Evolutionary conservation across 371 early-diverging fungal species (phyloP).

Genomic region (Circinella umbellata): DNA sequence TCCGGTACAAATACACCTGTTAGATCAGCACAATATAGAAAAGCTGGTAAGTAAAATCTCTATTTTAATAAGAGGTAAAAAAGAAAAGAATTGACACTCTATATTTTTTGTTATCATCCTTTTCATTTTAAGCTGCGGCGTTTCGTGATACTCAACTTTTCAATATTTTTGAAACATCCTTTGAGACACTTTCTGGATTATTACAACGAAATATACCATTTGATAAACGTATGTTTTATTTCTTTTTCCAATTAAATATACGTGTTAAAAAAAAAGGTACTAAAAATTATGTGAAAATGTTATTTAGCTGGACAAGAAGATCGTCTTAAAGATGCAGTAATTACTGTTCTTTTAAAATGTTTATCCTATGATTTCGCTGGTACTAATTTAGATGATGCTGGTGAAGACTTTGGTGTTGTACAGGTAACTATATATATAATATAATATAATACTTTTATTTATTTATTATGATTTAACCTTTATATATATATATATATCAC

Average conservation of each 20-base stretch:
- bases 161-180: constrained; percentile 71
- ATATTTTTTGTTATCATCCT: no score
- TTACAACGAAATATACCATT: constrained; percentile 46
- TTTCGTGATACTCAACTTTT: constrained; percentile 84
- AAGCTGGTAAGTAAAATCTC: constrained; percentile 53
- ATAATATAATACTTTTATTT: no score
- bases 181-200: constrained; percentile 61
- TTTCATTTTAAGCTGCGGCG: constrained; percentile 67
- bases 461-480: no score
- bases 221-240: constrained; percentile 39
- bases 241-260: neutral
- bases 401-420: constrained; percentile 81
- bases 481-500: neutral
- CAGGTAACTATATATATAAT: constrained; percentile 49
- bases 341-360: constrained; percentile 73
- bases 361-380: constrained; percentile 89
- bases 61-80: no score
- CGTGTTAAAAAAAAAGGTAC: no score
- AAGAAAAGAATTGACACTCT: no score
- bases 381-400: constrained; percentile 83
- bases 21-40: constrained; percentile 70
- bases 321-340: constrained; percentile 61
- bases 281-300: neutral
- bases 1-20: constrained; percentile 52
- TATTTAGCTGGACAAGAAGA: constrained; percentile 47